phyloP scores from a whole-genome alignment of 2,329 filamentous ascomycete genomes.

The Periconia sp. region DNA sequence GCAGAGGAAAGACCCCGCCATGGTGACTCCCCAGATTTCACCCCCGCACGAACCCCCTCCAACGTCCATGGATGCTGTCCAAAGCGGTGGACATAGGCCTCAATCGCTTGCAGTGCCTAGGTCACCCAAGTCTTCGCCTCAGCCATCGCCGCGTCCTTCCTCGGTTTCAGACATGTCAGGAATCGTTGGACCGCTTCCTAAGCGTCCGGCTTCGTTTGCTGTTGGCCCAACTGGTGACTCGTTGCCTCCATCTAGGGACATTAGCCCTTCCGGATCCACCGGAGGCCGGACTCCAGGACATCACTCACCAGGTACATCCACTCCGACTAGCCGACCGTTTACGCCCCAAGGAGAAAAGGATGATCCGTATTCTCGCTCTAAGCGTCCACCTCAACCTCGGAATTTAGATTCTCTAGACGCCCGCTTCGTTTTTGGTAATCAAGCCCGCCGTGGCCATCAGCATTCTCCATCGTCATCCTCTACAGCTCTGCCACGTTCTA shows the following conservation, averaged over 20 bases:
- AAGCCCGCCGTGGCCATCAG: conserved; percentile 67
- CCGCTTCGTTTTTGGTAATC: conserved; percentile 81
- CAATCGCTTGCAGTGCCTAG: conserved; percentile 29
- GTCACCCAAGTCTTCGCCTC: conserved; percentile 37
- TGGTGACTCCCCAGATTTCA: conserved; percentile 63
- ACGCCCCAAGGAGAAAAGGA: conserved; percentile 80
- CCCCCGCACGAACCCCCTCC: conserved; percentile 62
- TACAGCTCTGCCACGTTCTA: conserved; percentile 52
- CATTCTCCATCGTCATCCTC: conserved; percentile 36
- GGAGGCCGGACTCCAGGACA: conserved; percentile 53
- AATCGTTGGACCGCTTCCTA: conserved; percentile 53
- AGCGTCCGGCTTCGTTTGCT: conserved; percentile 60
- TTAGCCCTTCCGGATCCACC: conserved; percentile 67
- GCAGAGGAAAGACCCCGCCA: conserved; percentile 51
- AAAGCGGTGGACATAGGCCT: conserved; percentile 24
- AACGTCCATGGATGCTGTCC: conserved; percentile 45
- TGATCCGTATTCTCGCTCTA: conserved; percentile 86
- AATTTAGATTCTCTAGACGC: conserved; percentile 74
- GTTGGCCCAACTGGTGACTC: conserved; percentile 64
- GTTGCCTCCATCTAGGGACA: conserved; percentile 60
- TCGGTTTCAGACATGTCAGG: conserved; percentile 52
- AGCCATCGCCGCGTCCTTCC: conserved; percentile 47
- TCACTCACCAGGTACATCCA: conserved; percentile 52
- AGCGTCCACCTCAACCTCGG: conserved; percentile 72
- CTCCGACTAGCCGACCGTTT: conserved; percentile 71